Conservation (phyloP, 1,284 basidiomycete species). For the Ceratobasidium sp. region DNA sequence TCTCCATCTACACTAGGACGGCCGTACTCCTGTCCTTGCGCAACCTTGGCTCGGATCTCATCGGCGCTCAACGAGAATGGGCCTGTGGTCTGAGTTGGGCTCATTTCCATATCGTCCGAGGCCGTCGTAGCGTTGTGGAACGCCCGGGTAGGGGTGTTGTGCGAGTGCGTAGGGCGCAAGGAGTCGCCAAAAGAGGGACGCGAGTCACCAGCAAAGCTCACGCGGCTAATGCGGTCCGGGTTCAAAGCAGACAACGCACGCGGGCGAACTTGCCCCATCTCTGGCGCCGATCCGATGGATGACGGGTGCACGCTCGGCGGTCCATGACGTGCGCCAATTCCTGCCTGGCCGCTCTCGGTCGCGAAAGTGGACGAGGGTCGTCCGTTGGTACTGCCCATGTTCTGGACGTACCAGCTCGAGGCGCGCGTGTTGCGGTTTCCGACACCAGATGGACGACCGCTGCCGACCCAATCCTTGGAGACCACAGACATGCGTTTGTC, state of each 20-base stretch:
- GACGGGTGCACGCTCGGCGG: conserved; percentile 23
- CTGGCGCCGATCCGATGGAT: conserved; percentile 53
- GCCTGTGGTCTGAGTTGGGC: conserved; percentile 77
- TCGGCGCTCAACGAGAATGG: conserved; percentile 74
- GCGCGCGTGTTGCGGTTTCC: conserved; percentile 57
- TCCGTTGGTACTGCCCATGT: conserved; percentile 48
- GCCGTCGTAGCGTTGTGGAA: conserved; percentile 65
- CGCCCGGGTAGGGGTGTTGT: conserved; percentile 63
- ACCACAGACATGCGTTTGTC: conserved; percentile 88
- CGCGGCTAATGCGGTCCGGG: conserved; percentile 66
- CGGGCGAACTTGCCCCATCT: conserved; percentile 65
- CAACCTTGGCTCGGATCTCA: conserved; percentile 65
- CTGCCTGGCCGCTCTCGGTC: conserved; percentile 59
- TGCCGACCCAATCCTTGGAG: conserved; percentile 79
- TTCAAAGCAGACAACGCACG: conserved; percentile 63
- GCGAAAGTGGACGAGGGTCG: conserved; percentile 66
- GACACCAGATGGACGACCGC: conserved; percentile 74
- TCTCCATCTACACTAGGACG: conserved; percentile 49
- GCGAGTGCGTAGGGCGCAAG: conserved; percentile 52
- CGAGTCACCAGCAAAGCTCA: conserved; percentile 78
- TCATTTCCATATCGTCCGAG: conserved; percentile 59
- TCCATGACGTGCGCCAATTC: conserved; percentile 60
- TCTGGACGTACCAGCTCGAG: conserved; percentile 57
- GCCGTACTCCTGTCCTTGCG: conserved; percentile 51
- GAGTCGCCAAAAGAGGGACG: conserved; percentile 54